Base-by-base conservation (phyloP, 1,139 yeast genomes). In the Hyphopichia fennica region DNA sequence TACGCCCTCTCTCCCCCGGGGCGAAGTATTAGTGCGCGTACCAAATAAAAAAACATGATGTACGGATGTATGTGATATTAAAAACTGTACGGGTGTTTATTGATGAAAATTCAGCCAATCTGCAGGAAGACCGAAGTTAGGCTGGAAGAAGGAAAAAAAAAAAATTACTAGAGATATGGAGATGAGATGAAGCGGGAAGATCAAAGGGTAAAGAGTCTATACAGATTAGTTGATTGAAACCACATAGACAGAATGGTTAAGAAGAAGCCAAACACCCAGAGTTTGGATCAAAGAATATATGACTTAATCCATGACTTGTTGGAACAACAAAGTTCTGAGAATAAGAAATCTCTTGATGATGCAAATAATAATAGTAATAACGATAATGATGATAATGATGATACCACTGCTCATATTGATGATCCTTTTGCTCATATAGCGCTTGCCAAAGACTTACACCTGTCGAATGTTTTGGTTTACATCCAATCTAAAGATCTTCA, bases 401-500 rank as follows among this genome's bases (percentile, higher is more conserved):
- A 15, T n/a, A 17, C 22, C 10, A 65, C 59, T 36, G 57, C 58
- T 15, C 57, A 53, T 33, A 61, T 61, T 6, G 54, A 57, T 37
- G 75, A 68, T 43, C 67, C 71, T 22, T 60, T 63, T 51, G 59
- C 67, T 38, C 54, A 67, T 54, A 67, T 80, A 7, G 87, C 82
- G 2, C 66, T 83, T 22, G 91, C 90, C 1, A 72, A 72, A 50
- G 85, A 84, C 49, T 61, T 86, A 39, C 68, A 67, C 10, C 57
- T 67, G 1, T 53, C 66, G 3, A 87, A 84, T 42, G 74, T 82
- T 1, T 52, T 81, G 14, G 67, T 73, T 4, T 84, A 74, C 52
- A 77, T 79, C 15, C 83, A 81, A 48, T 56, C 68, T 27, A 81
- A 82, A 42, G 95, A 88, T 50, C 65, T 80, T 34, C 77, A 82